Evolutionary conservation across 495 filamentous ascomycete species (phyloP), one percentile per base, ranked within the genome.

Genomic region (Neurospora sublineolata): DNA sequence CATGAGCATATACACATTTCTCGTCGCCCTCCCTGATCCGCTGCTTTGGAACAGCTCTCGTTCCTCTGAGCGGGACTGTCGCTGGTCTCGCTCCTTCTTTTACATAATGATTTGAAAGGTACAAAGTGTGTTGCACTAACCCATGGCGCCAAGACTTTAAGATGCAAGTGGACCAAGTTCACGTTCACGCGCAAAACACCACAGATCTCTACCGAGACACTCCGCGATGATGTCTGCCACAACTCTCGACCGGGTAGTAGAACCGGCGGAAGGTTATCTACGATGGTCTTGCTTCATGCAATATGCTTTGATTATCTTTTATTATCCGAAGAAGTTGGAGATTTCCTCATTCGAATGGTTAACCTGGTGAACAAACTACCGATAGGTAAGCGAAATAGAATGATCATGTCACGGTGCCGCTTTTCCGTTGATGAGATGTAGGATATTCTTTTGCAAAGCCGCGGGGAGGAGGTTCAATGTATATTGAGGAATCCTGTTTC

Each of bases 161-260:
- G 3, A 20, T 46, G 18, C 4, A 46, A 20, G 9, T 2, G 42
- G 42, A 20, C n/a, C n/a, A n/a, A n/a, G n/a, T n/a, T n/a, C n/a
- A n/a, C 42, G 42, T 46, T 46, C 20, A 7, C 0, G 7, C 44
- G 20, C 44, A 27, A 52, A 52, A 52, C 20, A 58, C 20, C 44
- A 52, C 20, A 1, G 1, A 3, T 27, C 11, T 23, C 11, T 27
- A 23, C 20, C 20, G 3, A 3, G 46, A 58, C 46, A 58, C 46
- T 58, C 20, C 0, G 20, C 46, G 4, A 27, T 58, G 0, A 14
- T 3, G 0, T 27, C 4, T 58, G 46, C 44, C 1, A 11, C 42
- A 20, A 20, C 7, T 0, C n/a, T 46, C 1, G 3, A 11, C 0
- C 3, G 1, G 8, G 3, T n/a, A 3, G 7, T 0, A 20, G 3